A percentile compares a stretch with the other conserved stretches of the same genome.
These are phyloP conservation scores for Xylaria multiplex DNA, from an alignment of 2,329 filamentous ascomycete species.

Conservation along the genomic window DNA sequence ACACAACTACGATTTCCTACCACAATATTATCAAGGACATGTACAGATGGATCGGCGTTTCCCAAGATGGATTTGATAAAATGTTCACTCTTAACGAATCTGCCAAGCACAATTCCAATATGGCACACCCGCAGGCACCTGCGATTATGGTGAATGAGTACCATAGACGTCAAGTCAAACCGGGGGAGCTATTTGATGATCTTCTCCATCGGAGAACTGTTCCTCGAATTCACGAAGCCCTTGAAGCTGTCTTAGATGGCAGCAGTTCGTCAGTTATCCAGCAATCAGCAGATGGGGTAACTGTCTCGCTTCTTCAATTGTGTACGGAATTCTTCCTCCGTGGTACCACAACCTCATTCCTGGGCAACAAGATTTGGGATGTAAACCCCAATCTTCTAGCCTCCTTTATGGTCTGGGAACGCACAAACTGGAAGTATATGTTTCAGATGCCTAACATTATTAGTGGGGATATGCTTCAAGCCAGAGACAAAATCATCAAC, in stretches of 20 bases:
- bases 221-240: background rate
- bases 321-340: conserved; percentile 2
- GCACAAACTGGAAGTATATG: conserved; percentile 15
- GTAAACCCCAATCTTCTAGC: conserved; percentile 2
- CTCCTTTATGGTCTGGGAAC: conserved; percentile 12
- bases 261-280: background rate
- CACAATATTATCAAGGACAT: background rate
- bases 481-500: background rate
- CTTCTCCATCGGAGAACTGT: background rate
- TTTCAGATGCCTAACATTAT: conserved; percentile 10
- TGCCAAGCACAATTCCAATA: background rate
- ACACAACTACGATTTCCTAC: background rate
- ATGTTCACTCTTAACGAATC: background rate
- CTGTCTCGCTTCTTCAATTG: conserved; percentile 5
- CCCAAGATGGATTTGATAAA: background rate
- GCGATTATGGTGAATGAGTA: background rate
- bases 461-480: background rate
- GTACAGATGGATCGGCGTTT: background rate
- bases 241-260: background rate
- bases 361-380: conserved; percentile 1
- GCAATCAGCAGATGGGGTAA: background rate
- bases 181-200: background rate
- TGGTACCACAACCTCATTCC: conserved; percentile 1
- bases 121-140: background rate
- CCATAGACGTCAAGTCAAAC: background rate